Base-by-base conservation (phyloP, 495 filamentous ascomycete genomes). In the Penicillium desertorum region DNA sequence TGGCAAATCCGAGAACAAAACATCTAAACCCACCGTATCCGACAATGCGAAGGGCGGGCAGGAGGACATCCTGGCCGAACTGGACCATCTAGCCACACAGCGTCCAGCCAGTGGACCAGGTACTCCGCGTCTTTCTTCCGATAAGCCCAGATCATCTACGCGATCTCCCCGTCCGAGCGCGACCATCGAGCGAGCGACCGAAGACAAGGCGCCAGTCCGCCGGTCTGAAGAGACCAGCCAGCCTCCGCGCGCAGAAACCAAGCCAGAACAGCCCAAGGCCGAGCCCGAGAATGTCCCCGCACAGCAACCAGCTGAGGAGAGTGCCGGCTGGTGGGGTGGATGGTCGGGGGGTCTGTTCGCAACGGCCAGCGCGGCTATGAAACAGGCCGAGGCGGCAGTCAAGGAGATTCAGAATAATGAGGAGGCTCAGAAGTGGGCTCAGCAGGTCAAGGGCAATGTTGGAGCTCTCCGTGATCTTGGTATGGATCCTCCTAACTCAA, bases 331-430 rank as follows among this genome's bases (percentile, higher is more conserved):
- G 93, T 97, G 91, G 91, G 93, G 53, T 37, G 53, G 53, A 19
- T 55, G 53, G 53, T 45, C 42, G 1, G 53, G 94, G 57, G 86
- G 92, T 11, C 62, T 96, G 22, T 86, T 93, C 62, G 79, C 81
- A 25, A 80, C 79, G 1, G 83, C 84, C 23, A 78, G 64, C 42
- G 90, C 91, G 34, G 95, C 93, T 43, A 89, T 96, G 72, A 96
- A 96, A 80, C 90, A 92, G 68, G 94, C 95, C 30, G 91, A 98
- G 71, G 91, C 86, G 16, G 86, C 92, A 1, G 92, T 96, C 47
- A 96, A 96, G 67, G 91, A 96, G 68, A 91, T 98, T 41, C 90
- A 95, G 69, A 88, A 91, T 64, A 96, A 96, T 57, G 92, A 98
- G 72, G 94, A 98, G 70, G 94, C 92, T 41, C 90, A 91, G 74